Conservation (phyloP, 768 basidiomycete genomes). For the Chlorophyllum brunneum region DNA sequence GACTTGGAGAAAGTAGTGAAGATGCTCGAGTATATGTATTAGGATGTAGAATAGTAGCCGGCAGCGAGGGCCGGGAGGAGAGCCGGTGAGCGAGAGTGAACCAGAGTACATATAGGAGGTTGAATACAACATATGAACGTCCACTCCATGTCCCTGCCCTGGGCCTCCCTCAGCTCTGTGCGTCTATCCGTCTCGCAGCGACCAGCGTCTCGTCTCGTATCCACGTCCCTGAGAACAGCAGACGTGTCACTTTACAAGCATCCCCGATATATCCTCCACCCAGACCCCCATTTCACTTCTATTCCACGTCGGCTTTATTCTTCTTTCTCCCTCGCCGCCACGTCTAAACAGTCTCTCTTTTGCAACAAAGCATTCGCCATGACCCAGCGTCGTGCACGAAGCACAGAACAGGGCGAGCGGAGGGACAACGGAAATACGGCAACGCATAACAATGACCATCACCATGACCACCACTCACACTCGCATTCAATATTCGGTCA, state of each 20-base stretch:
- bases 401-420: constrained; percentile 14
- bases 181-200: not conserved
- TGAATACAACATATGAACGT: constrained; percentile 3
- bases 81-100: constrained; percentile 10
- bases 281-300: not conserved
- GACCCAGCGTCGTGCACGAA: constrained; percentile 13
- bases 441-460: constrained; percentile 25
- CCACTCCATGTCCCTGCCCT: not conserved
- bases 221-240: constrained; percentile 11
- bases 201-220: not conserved
- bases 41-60: constrained; percentile 8
- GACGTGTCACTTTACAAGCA: constrained; percentile 4
- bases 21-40: constrained; percentile 46
- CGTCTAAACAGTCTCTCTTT: not conserved
- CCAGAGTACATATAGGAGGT: not conserved
- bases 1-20: constrained; percentile 38
- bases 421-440: constrained; percentile 15
- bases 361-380: constrained; percentile 4
- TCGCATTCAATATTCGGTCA: constrained; percentile 62
- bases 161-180: not conserved
- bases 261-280: not conserved
- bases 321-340: not conserved
- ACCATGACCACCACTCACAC: constrained; percentile 45
- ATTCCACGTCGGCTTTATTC: not conserved
- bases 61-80: constrained; percentile 1